phyloP scores from a whole-genome alignment of 345 rosid species.

The Cardiospermum halicacabum region DNA sequence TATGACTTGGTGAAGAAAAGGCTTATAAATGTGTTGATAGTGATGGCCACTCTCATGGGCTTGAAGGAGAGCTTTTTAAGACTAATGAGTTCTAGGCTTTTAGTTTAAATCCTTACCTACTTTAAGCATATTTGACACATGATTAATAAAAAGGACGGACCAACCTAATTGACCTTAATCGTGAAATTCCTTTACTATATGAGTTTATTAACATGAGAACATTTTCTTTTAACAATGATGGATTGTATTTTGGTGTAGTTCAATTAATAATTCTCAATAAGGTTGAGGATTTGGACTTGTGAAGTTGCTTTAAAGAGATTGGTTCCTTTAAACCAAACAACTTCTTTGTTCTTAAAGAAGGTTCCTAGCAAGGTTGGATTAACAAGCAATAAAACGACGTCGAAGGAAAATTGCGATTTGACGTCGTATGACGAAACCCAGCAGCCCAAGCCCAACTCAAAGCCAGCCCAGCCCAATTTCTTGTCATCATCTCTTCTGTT shows the following conservation, averaged over 20 bases:
- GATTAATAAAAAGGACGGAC: background rate
- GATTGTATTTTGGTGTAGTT: too few species aligned
- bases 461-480: background rate
- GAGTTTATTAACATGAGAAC: too few species aligned
- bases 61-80: background rate
- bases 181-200: too few species aligned
- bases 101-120: constrained; percentile 19
- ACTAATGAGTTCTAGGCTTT: constrained; percentile 1
- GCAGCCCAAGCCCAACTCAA: background rate
- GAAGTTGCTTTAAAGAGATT: too few species aligned
- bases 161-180: constrained; percentile 11
- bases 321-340: too few species aligned
- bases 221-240: too few species aligned
- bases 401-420: background rate
- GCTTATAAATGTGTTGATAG: background rate
- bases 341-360: too few species aligned
- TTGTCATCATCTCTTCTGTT: background rate
- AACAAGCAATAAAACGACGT: background rate
- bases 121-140: background rate
- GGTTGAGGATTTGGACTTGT: too few species aligned
- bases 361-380: too few species aligned
- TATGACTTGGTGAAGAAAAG: background rate
- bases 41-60: background rate
- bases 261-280: too few species aligned
- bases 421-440: background rate